Base-by-base conservation (phyloP, 2,329 filamentous ascomycete genomes). In the Cadophora luteo-olivacea region DNA sequence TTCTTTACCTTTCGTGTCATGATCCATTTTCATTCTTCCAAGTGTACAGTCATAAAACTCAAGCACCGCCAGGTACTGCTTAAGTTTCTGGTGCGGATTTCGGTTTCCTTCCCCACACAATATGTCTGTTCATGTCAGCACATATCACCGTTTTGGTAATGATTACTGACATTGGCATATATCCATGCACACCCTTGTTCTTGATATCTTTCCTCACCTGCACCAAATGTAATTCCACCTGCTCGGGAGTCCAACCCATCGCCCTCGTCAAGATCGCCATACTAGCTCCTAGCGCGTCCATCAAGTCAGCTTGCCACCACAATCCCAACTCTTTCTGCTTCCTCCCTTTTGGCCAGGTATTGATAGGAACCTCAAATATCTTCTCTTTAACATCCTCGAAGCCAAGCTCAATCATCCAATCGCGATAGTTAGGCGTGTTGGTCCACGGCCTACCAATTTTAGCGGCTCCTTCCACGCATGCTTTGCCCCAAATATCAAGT, bases 361-460 rank as follows among this genome's bases (percentile, higher is more conserved):
- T 75, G 2, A 77, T 64, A 8, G 77, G 77, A 63, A 77, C 71
- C 36, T 70, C 69, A 54, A 72, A 68, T 4, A 67, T 68, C 14
- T 67, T 70, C 45, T 75, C 72, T 3, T 65, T 69, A 3, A 79
- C 67, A 63, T 79, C 75, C 36, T 73, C 73, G 54, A 73, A 80
- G 0, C 74, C 77, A 5, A 66, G 55, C 7, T 72, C 64, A 52
- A 67, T 25, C 61, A 69, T 65, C 52, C 52, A 63, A 5, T 24
- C 22, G 38, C 62, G 61, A 24, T 65, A 70, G n/a, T 66, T 41
- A 4, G 22, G 52, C 0, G 24, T 52, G 9, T 33, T 60, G 9
- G 33, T 61, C 62, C 61, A 67, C 4, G 32, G 25, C 6, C 65
- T 49, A 12, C 64, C 67, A 19, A 65, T 36, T 19, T 51, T 66